These are phyloP conservation scores for Nephelium lappaceum DNA, from an alignment of 345 rosid species.

Conservation along the genomic window DNA sequence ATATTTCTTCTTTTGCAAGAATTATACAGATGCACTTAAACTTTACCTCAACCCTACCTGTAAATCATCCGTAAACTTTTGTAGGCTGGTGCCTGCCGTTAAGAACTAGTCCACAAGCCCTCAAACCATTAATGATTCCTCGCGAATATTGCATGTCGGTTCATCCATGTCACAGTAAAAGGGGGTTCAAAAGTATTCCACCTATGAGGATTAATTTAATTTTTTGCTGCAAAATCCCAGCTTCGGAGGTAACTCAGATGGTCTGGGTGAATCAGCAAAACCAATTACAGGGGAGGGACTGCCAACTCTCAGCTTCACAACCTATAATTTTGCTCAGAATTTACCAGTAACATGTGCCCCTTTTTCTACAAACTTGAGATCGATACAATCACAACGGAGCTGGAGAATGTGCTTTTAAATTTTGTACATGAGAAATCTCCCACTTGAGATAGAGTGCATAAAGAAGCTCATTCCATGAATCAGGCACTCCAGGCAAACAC, in stretches of 20 bases:
- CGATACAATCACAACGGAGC: constrained; percentile 11
- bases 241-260: background rate
- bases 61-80: background rate
- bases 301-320: constrained; percentile 2
- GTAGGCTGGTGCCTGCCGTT: background rate
- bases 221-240: background rate
- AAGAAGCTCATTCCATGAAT: constrained; percentile 69
- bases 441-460: constrained; percentile 50
- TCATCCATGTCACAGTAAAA: background rate
- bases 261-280: background rate
- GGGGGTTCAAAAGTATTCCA: background rate
- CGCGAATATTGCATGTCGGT: background rate
- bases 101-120: background rate
- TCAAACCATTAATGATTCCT: background rate
- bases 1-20: background rate
- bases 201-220: background rate
- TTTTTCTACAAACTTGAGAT: background rate
- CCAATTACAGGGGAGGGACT: background rate
- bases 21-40: background rate
- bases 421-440: constrained; percentile 17
- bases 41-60: background rate
- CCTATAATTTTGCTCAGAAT: background rate
- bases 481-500: constrained; percentile 93
- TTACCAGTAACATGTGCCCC: background rate
- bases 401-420: constrained; percentile 20